Base-by-base conservation (phyloP, 2,329 filamentous ascomycete genomes). In the Venturia oleaginea region DNA sequence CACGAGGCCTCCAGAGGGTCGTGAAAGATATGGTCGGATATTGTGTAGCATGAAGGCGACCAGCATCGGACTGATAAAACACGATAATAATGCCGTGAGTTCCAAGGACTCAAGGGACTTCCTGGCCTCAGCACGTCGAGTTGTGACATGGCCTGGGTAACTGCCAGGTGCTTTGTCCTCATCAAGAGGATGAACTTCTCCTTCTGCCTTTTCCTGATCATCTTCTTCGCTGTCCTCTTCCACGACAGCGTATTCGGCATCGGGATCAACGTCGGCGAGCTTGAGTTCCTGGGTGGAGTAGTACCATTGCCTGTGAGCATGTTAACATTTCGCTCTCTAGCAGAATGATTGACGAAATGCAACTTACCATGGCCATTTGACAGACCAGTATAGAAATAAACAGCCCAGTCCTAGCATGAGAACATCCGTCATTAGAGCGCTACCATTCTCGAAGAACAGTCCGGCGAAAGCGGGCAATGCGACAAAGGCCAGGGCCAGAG, bases 371-470 rank as follows among this genome's bases (percentile, higher is more conserved):
- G 93, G 93, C 68, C 94, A 81, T 64, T 91, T 88, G 54, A 97
- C 88, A 60, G 90, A 92, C 91, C 92, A 97, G 73, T 96, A 92
- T 67, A 97, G 79, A 71, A 97, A 95, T 55, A 97, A 83, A 4
- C 88, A 90, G 2, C 90, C 90, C 67, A 97, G 76, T 2, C 84
- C 86, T 38, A 97, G 77, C 40, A 97, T 80, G 70, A 94, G 88
- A 34, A 96, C 77, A 75, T 97, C 93, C 0, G 92, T 96, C 64
- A 92, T 85, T 67, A 97, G 82, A 0, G 88, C 84, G 69, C 87
- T 88, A 15, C 93, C 93, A 77, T 96, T 90, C 66, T 89, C 84
- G 73, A 96, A 95, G 65, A 97, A 79, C 60, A 95, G 76, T 0
- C 92, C 93, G 0, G 86, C 91, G n/a, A 96, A 73, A 0, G 92